A percentile compares a stretch with the other conserved stretches of the same genome.
These are phyloP conservation scores for Elongisporangium senticosum DNA, from an alignment of 352 stramenopile genomes.

Conservation along the genomic window DNA sequence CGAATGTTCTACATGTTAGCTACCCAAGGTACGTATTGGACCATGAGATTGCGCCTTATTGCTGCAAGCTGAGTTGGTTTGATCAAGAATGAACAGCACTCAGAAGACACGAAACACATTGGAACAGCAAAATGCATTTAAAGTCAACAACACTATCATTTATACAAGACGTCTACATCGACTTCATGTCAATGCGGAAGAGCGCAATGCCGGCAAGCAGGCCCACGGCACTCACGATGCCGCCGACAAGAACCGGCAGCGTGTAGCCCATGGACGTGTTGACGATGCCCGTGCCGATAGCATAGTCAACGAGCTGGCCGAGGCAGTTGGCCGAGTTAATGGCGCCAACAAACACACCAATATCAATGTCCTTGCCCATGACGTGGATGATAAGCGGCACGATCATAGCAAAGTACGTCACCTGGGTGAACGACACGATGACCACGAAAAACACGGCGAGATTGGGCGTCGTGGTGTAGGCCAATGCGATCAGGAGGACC, in stretches of 20 bases:
- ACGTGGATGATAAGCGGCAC: conserved; percentile 26
- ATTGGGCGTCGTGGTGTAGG: conserved; percentile 28
- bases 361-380: conserved; percentile 16
- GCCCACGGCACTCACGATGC: conserved; percentile 38
- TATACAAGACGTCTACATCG: conserved; percentile 27
- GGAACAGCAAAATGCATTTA: no score
- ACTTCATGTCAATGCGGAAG: conserved; percentile 66
- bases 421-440: conserved; percentile 41
- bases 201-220: conserved; percentile 45
- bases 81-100: no score
- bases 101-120: no score
- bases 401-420: conserved; percentile 39
- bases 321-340: conserved; percentile 4
- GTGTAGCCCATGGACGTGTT: conserved; percentile 25
- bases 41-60: no score
- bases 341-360: not conserved
- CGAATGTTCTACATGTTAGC: no score
- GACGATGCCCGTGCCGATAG: conserved; percentile 17
- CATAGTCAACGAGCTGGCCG: conserved; percentile 28
- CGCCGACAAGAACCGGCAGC: conserved; percentile 43
- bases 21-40: no score
- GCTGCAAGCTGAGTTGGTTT: no score
- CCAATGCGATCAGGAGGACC: conserved; percentile 43
- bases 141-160: no score
- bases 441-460: conserved; percentile 37